Percentiles rank a stretch among this genome's conserved stretches.
Conservation (phyloP, 768 basidiomycete species). For the Guyanaporus albipodus region DNA sequence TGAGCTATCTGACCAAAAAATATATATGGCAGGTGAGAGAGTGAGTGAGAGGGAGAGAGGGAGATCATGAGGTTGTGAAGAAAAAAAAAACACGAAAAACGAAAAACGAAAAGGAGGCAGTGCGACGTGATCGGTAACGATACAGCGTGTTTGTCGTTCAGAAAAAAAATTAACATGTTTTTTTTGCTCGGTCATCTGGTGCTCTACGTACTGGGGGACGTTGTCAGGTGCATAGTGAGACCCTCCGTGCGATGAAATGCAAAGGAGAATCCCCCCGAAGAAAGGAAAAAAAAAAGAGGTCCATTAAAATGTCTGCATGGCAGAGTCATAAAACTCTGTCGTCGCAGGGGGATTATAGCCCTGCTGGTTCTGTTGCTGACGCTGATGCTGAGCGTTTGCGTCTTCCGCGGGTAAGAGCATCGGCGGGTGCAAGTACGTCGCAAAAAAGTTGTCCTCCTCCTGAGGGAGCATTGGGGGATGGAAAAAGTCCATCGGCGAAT, state of each 20-base stretch:
- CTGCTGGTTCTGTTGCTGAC: slow-evolving; percentile 22
- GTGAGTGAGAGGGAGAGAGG: no score
- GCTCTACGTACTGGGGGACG: slow-evolving; percentile 24
- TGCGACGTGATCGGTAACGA: slow-evolving; percentile 15
- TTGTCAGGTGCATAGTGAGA: no score
- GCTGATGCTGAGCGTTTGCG: slow-evolving; percentile 16
- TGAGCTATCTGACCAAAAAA: slow-evolving; percentile 28
- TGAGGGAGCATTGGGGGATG: slow-evolving; percentile 59
- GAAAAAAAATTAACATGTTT: slow-evolving; percentile 3
- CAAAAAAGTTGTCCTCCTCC: slow-evolving; percentile 62
- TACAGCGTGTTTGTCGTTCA: slow-evolving; percentile 14
- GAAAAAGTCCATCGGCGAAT: slow-evolving; percentile 70
- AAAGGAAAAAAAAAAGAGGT: slow-evolving; percentile 1
- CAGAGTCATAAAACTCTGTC: slow-evolving; percentile 33
- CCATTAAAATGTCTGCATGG: slow-evolving; percentile 33
- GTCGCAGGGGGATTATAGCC: slow-evolving; percentile 15
- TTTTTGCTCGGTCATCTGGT: slow-evolving; percentile 10
- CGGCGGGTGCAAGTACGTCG: slow-evolving; percentile 51
- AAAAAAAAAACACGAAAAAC: not conserved
- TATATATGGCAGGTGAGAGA: slow-evolving; percentile 29
- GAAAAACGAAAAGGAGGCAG: not conserved
- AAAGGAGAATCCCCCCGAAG: slow-evolving; percentile 1
- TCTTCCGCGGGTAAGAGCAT: slow-evolving; percentile 47
- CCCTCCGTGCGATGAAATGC: not conserved
- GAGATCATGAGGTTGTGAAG: no score